These are phyloP conservation scores for Geoglossum glabrum DNA, from an alignment of 495 filamentous ascomycete species.

Conservation along the genomic window DNA sequence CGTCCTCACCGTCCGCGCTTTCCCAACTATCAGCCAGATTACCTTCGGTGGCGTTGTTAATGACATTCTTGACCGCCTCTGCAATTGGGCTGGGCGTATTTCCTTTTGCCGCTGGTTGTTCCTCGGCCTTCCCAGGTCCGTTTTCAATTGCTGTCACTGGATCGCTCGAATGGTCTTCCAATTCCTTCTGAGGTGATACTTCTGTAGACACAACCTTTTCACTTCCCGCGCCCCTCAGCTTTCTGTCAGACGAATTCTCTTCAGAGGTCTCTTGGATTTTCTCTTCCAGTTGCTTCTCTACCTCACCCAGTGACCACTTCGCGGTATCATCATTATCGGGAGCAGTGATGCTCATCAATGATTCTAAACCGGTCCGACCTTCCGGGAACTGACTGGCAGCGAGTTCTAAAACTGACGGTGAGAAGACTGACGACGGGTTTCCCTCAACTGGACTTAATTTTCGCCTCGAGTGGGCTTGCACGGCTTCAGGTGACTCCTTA, in stretches of 20 bases:
- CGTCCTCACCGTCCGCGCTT: conserved; percentile 36
- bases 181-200: conserved; percentile 18
- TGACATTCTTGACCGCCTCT: conserved; percentile 34
- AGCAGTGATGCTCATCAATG: conserved; percentile 14
- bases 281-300: conserved; percentile 45
- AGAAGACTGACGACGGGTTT: conserved; percentile 12
- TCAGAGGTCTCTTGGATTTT: conserved; percentile 47
- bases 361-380: conserved; percentile 16
- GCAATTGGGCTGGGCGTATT: conserved; percentile 28
- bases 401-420: no score
- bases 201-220: conserved; percentile 23
- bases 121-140: conserved; percentile 36
- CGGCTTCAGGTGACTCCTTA: conserved; percentile 13
- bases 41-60: conserved; percentile 34
- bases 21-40: conserved; percentile 49
- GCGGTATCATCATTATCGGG: conserved; percentile 41
- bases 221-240: conserved; percentile 15
- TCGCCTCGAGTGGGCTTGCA: conserved; percentile 10
- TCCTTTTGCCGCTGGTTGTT: conserved; percentile 28
- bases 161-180: conserved; percentile 21
- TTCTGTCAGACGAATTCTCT: conserved; percentile 22
- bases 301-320: conserved; percentile 44
- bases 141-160: conserved; percentile 32
- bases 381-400: conserved; percentile 15
- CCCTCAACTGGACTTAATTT: conserved; percentile 7